Evolutionary conservation across 352 stramenopile species (phyloP).

Genomic region (Pythium utonaiense): DNA sequence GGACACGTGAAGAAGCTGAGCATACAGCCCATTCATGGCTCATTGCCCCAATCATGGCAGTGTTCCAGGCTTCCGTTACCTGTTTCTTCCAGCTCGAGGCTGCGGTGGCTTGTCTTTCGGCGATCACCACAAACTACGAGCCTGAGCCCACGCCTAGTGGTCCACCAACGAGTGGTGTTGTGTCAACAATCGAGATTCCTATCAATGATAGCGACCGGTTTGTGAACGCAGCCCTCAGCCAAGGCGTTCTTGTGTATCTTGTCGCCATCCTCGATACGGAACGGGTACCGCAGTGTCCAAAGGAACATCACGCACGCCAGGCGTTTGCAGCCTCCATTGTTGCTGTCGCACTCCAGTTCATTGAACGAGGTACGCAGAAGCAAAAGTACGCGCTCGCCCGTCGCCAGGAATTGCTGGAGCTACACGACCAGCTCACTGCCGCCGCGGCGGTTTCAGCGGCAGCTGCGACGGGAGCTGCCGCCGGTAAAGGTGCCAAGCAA

Average conservation of each 20-base stretch:
- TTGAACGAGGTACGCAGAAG: conserved; percentile 23
- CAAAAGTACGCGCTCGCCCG: conserved; percentile 2
- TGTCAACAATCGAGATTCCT: background rate
- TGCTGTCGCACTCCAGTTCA: conserved; percentile 30
- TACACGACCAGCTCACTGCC: conserved; percentile 16
- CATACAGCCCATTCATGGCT: conserved; percentile 28
- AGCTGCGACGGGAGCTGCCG: background rate
- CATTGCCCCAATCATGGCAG: conserved; percentile 32
- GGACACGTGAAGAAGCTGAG: conserved; percentile 22
- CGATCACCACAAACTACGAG: conserved; percentile 35
- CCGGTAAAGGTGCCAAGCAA: conserved; percentile 5
- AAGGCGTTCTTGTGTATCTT: conserved; percentile 39
- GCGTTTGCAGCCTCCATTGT: conserved; percentile 23
- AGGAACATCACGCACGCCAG: conserved; percentile 11
- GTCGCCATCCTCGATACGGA: conserved; percentile 39
- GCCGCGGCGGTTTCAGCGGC: background rate
- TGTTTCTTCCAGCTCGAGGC: conserved; percentile 49
- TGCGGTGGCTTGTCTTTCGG: conserved; percentile 26
- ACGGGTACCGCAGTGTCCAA: conserved; percentile 22
- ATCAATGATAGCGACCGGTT: conserved; percentile 36
- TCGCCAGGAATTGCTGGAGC: conserved; percentile 13
- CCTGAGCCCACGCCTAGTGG: conserved; percentile 23
- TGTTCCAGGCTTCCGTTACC: conserved; percentile 34
- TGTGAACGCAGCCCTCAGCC: conserved; percentile 32
- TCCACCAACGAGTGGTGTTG: conserved; percentile 5